A percentile compares a stretch with the other conserved stretches of the same genome.
These are phyloP conservation scores for Fragaria iinumae DNA, from an alignment of 306 rosid species.

Conservation along the genomic window DNA sequence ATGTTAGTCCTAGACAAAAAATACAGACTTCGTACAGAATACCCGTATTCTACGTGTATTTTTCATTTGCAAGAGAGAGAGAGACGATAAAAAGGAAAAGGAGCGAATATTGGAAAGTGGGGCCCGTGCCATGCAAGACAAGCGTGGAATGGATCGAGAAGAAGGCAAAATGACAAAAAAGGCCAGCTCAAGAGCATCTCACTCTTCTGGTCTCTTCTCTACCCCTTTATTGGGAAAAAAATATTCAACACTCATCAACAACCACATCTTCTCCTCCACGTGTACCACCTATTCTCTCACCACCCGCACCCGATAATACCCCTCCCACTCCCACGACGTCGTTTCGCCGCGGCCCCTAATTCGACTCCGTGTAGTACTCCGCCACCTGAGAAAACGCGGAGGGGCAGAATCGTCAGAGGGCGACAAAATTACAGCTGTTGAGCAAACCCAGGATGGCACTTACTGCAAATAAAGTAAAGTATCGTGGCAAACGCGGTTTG, in stretches of 20 bases:
- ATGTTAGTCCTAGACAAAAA: too few species aligned
- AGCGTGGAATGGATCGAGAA: constrained; percentile 4
- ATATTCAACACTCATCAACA: background rate
- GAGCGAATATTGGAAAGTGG: background rate
- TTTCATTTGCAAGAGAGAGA: background rate
- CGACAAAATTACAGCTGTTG: background rate
- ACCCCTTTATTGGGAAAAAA: background rate
- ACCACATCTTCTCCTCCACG: background rate
- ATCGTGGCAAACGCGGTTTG: background rate
- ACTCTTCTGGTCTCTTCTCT: background rate
- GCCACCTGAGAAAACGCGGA: background rate
- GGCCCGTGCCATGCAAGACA: constrained; percentile 8
- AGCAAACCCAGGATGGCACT: background rate
- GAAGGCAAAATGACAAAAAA: constrained; percentile 1
- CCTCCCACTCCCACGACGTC: background rate
- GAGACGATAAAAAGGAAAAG: background rate
- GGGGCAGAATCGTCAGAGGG: constrained; percentile 7
- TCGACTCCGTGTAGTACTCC: background rate
- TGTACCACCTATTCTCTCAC: background rate
- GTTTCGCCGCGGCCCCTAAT: background rate
- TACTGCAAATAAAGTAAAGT: background rate
- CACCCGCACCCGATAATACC: background rate
- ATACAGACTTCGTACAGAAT: background rate
- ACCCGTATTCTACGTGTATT: background rate
- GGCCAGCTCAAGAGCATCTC: constrained; percentile 9